phyloP scores from a whole-genome alignment of 2,329 filamentous ascomycete species.

The Rhynchosporium agropyri region DNA sequence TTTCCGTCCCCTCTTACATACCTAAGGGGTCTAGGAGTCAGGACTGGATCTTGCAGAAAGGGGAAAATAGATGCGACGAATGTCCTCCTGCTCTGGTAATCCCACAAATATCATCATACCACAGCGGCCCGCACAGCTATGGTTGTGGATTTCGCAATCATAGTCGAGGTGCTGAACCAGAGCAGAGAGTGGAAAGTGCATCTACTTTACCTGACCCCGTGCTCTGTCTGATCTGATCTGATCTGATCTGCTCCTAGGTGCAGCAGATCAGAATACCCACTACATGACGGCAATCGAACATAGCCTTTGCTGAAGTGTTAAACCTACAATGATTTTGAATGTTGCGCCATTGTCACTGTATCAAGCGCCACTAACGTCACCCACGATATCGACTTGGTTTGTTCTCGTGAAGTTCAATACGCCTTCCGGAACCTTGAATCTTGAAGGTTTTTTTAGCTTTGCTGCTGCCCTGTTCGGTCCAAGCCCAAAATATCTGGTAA shows the following conservation, averaged over 20 bases:
- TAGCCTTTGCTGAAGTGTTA: conserved; percentile 1
- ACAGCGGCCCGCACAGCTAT: too few relatives aligned
- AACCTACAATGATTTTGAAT: background rate
- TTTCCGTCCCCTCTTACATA: too few relatives aligned
- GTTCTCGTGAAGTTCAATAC: background rate
- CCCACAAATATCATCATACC: too few relatives aligned
- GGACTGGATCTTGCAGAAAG: background rate
- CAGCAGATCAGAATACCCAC: background rate
- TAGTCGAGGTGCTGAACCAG: background rate
- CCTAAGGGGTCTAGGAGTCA: too few relatives aligned
- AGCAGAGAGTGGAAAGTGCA: background rate
- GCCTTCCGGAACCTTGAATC: background rate
- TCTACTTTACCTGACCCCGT: background rate
- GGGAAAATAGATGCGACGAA: background rate
- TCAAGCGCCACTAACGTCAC: background rate
- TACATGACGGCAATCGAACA: background rate
- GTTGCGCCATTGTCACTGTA: background rate
- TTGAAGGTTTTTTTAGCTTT: background rate
- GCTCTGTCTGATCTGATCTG: conserved; percentile 11
- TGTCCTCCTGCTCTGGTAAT: too few relatives aligned
- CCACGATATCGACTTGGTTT: background rate
- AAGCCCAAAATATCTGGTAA: background rate
- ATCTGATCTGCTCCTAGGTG: background rate
- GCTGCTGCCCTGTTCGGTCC: background rate
- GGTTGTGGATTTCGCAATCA: background rate